These are phyloP conservation scores for Mariannaea elegans DNA, from an alignment of 2,329 filamentous ascomycete genomes.

Conservation along the genomic window DNA sequence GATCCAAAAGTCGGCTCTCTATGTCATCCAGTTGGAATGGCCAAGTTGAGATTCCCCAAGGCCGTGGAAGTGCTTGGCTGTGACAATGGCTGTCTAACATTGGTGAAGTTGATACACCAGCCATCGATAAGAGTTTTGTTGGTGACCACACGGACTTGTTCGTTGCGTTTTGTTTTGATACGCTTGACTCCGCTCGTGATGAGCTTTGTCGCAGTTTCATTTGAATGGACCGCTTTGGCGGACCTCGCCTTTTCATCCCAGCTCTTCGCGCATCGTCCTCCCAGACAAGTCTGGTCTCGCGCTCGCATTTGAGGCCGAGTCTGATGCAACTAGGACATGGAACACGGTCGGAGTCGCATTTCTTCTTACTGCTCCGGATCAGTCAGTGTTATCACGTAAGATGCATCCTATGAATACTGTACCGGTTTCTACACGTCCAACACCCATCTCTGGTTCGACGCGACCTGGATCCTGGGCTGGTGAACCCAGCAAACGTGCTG, in stretches of 20 bases:
- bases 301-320: slow-evolving; percentile 19
- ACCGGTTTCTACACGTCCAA: slow-evolving; percentile 1
- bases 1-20: slow-evolving; percentile 26
- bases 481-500: no score
- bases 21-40: slow-evolving; percentile 19
- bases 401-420: neutral
- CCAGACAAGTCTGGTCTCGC: slow-evolving; percentile 24
- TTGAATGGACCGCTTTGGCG: neutral
- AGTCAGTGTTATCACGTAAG: neutral
- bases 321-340: slow-evolving; percentile 23
- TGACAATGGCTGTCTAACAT: neutral
- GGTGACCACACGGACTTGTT: no score
- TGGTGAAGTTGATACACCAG: neutral
- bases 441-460: neutral
- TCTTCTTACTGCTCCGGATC: slow-evolving; percentile 10
- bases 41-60: slow-evolving; percentile 17
- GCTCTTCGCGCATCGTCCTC: slow-evolving; percentile 27
- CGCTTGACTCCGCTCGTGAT: neutral
- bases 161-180: no score
- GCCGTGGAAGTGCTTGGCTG: neutral
- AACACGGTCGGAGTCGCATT: slow-evolving; percentile 17
- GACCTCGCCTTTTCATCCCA: slow-evolving; percentile 27
- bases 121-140: neutral
- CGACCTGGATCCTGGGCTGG: neutral
- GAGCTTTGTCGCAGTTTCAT: neutral